Conservation (phyloP, 768 basidiomycete species). For the Nidularia sp. region DNA sequence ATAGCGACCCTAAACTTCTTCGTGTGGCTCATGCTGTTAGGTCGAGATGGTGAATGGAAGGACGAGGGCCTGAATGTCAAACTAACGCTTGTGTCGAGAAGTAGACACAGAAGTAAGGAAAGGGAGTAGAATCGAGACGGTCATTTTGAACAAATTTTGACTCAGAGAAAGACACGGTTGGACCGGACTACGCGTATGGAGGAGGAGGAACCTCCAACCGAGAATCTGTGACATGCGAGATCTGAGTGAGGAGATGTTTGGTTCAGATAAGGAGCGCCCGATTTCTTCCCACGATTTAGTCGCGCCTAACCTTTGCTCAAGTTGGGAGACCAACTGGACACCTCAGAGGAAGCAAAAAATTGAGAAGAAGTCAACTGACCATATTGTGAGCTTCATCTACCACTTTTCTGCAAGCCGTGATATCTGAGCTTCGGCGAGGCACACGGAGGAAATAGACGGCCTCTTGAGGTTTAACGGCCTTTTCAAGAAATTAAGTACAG, state of each 20-base stretch:
- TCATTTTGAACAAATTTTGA: constrained; percentile 30
- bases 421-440: no score
- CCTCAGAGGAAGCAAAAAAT: no score
- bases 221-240: constrained; percentile 37
- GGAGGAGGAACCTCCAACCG: constrained; percentile 28
- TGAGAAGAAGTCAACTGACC: no score
- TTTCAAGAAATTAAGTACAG: no score
- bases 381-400: no score
- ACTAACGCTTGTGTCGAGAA: not conserved
- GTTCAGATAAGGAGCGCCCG: constrained; percentile 28
- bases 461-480: no score
- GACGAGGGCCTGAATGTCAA: not conserved
- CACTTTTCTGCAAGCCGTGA: no score
- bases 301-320: constrained; percentile 15
- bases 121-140: constrained; percentile 12
- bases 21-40: constrained; percentile 18
- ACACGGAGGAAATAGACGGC: no score
- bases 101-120: not conserved
- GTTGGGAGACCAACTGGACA: no score
- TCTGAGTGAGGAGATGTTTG: constrained; percentile 25
- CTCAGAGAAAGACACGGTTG: constrained; percentile 36
- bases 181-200: constrained; percentile 32
- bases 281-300: constrained; percentile 39
- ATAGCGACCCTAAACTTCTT: constrained; percentile 48
- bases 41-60: not conserved